These are phyloP conservation scores for Amaranthus palmeri DNA, from an alignment of 148 eudicot genomes.

Conservation along the genomic window DNA sequence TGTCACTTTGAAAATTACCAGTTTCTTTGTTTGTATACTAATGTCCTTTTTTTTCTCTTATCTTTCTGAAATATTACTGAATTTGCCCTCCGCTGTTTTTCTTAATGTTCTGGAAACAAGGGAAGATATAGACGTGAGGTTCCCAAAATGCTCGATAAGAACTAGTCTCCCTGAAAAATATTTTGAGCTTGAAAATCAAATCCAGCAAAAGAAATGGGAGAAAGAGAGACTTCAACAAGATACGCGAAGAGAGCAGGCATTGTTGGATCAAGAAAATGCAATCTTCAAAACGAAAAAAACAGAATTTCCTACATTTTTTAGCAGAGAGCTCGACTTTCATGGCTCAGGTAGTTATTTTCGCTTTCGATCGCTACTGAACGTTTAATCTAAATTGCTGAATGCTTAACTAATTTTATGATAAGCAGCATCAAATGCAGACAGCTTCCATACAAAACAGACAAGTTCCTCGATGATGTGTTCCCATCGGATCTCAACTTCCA, in stretches of 20 bases:
- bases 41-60: too few relatives aligned
- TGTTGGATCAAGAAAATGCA: conserved; percentile 46
- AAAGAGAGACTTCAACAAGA: conserved; percentile 54
- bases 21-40: too few relatives aligned
- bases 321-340: conserved; percentile 48
- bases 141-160: conserved; percentile 42
- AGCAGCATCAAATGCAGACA: conserved; percentile 29
- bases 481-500: background rate
- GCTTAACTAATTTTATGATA: background rate
- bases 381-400: background rate
- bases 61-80: background rate
- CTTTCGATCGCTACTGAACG: background rate
- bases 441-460: conserved; percentile 20
- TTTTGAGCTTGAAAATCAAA: conserved; percentile 43
- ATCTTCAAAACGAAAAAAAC: conserved; percentile 54
- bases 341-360: conserved; percentile 44
- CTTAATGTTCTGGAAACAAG: conserved; percentile 29
- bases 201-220: conserved; percentile 63
- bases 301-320: conserved; percentile 48
- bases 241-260: conserved; percentile 57
- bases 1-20: too few relatives aligned
- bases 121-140: conserved; percentile 57
- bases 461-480: conserved; percentile 13
- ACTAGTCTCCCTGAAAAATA: conserved; percentile 33
- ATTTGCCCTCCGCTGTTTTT: background rate